Evolutionary conservation across 805 yeast species (phyloP), one percentile per base, ranked within the genome.

Genomic region (Cyberlindnera saturnus): DNA sequence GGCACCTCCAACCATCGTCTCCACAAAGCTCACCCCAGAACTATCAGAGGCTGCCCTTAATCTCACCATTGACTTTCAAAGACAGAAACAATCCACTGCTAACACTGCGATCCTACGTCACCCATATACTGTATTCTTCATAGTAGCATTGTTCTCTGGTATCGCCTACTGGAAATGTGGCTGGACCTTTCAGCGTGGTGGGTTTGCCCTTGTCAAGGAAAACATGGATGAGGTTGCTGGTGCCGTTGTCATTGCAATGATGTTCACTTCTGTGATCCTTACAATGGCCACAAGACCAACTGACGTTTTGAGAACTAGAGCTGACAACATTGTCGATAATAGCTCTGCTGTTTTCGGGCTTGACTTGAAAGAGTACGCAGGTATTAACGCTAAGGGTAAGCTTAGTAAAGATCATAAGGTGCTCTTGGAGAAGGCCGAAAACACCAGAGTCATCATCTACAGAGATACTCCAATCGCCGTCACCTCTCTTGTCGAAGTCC

Each of bases 391-490:
- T 20, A 48, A 56, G 23, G 53, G 52, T 42, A 48, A 45, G 29
- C 30, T 47, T 32, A 54, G 47, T 8, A 57, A 53, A 29, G 52
- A 56, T 28, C 35, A 47, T 32, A 48, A 47, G 41, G 39, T 58
- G 45, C 44, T 69, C 62, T 50, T 66, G 52, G 52, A 56, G 39
- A 48, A 53, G 52, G 73, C 74, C 17, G 65, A 69, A 14, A 75
- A 81, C 50, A 69, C 87, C 1, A 75, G 73, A 40, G 55, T 81
- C 33, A 69, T 83, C 23, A 58, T 75, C 15, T 85, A 84, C 64
- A 75, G 90, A 56, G 75, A 75, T n/a, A 67, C 81, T 1, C 90
- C 93, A 15, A 79, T 86, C 56, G 88, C 89, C 0, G 66, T 81
- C 32, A 66, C 74, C 28, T 71, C 81, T 0, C 45, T 67, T 10